Evolutionary conservation across 108 stramenopile species (phyloP).

Genomic region (Pseudonitzschia multistriata): DNA sequence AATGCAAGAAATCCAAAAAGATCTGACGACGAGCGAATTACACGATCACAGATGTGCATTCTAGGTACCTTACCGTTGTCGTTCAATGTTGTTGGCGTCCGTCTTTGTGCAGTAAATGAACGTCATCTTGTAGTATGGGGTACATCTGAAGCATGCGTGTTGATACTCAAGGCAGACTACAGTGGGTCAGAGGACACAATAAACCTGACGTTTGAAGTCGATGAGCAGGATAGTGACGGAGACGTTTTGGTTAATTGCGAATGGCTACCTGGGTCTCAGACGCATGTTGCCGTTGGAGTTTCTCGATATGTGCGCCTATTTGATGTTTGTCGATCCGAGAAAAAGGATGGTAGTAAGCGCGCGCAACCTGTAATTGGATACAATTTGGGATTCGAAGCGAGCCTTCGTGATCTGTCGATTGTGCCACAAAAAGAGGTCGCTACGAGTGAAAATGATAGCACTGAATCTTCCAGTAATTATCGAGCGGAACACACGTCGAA

Average conservation of each 20-base stretch:
- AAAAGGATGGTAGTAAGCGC: conserved; percentile 1
- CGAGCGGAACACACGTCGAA: conserved; percentile 9
- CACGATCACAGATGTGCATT: conserved; percentile 49
- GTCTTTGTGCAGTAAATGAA: conserved; percentile 55
- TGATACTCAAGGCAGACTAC: conserved; percentile 44
- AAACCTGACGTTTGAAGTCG: conserved; percentile 49
- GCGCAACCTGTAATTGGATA: conserved; percentile 22
- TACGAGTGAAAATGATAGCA: not conserved
- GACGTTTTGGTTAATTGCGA: conserved; percentile 60
- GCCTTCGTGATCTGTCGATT: conserved; percentile 27
- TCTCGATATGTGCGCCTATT: conserved; percentile 61
- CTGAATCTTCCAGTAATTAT: not conserved
- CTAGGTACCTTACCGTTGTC: conserved; percentile 44
- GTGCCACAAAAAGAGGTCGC: conserved; percentile 3
- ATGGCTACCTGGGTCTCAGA: conserved; percentile 68
- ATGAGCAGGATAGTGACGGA: conserved; percentile 51
- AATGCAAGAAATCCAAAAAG: conserved; percentile 41
- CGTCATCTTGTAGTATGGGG: conserved; percentile 74
- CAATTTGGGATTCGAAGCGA: conserved; percentile 33
- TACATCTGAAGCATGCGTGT: conserved; percentile 49
- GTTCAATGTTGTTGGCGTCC: conserved; percentile 61
- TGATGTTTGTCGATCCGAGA: conserved; percentile 43
- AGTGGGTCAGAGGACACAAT: conserved; percentile 51
- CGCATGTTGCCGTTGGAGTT: conserved; percentile 52
- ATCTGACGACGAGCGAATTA: conserved; percentile 31